Base-by-base conservation (phyloP, 164 flowering plant genomes). In the Euptelea pleiosperma region DNA sequence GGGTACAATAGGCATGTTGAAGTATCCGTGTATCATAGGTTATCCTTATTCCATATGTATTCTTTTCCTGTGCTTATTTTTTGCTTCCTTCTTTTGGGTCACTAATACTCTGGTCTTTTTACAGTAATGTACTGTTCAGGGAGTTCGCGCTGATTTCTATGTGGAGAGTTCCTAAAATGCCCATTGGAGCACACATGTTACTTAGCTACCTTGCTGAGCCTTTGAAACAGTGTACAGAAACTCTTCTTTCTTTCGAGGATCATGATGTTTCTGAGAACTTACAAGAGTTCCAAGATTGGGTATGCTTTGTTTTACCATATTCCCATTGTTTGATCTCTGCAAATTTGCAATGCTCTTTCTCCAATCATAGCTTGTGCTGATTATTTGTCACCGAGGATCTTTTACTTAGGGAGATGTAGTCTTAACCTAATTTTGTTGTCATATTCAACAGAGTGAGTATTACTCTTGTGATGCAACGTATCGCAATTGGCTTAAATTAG, bases 111-210 rank as follows among this genome's bases (percentile, higher is more conserved):
- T 40, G 33, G 58, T 71, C 39, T 56, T 67, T 55, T 18, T 67
- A 7, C 58, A 93, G 99, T 80, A 93, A 90, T 58, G 70, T 81
- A 57, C 72, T 93, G 52, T 87, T 93, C 70, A 69, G 99, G 70
- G 99, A 93, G 65, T 93, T 93, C 70, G 92, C 99, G 59, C 73
- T 93, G 45, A 83, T 93, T 54, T 88, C 99, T 10, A 90, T 93
- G 96, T 90, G 97, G 96, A 93, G 99, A 75, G 87, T 83, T 36
- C 97, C 99, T 28, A 81, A 82, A 65, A 74, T 86, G 80, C 99
- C 99, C 18, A 69, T 80, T 19, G 99, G 97, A 57, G 95, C 99
- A 19, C 99, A 93, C 67, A 75, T 67, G 37, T 62, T 90, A 58
- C 89, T 93, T 43, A 80, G 96, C 72, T 80, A 82, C 52, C 93